A percentile compares a stretch with the other conserved stretches of the same genome.
Evolutionary conservation across 2,329 filamentous ascomycete species (phyloP).

Genomic region (Calonectria pseudoturangicola): DNA sequence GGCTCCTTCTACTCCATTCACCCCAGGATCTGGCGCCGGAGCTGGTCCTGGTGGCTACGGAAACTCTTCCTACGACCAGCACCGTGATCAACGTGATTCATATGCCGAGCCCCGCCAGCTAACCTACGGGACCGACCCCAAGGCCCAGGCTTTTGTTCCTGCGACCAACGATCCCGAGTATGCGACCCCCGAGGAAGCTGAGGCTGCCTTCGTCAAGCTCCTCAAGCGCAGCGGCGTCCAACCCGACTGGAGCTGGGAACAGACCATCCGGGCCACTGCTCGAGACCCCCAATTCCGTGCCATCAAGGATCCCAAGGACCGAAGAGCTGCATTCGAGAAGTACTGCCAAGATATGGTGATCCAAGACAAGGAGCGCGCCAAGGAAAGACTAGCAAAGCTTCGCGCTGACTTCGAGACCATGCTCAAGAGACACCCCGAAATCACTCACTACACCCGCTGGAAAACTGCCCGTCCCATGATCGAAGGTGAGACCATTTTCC

Average conservation of each 20-base stretch:
- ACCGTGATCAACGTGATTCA: conserved; percentile 61
- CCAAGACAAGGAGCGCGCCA: conserved; percentile 95
- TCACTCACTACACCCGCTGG: conserved; percentile 97
- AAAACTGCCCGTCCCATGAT: conserved; percentile 96
- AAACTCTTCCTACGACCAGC: conserved; percentile 60
- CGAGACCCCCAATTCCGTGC: conserved; percentile 95
- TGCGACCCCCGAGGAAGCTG: conserved; percentile 87
- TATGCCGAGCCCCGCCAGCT: conserved; percentile 75
- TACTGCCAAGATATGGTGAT: conserved; percentile 92
- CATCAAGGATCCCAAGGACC: conserved; percentile 92
- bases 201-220: conserved; percentile 93
- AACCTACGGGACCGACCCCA: conserved; percentile 73
- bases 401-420: conserved; percentile 96
- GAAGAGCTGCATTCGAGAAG: conserved; percentile 94
- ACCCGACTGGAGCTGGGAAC: conserved; percentile 94
- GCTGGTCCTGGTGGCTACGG: conserved; percentile 57
- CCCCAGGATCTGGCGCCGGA: conserved; percentile 57
- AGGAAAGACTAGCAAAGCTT: conserved; percentile 93
- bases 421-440: conserved; percentile 96
- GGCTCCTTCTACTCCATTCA: conserved; percentile 64
- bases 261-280: conserved; percentile 88
- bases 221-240: conserved; percentile 90
- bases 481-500: conserved; percentile 95
- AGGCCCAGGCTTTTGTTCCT: conserved; percentile 76
- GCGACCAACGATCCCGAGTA: conserved; percentile 85